Base-by-base conservation (phyloP, 2,329 filamentous ascomycete genomes). In the Monosporascus sp. region DNA sequence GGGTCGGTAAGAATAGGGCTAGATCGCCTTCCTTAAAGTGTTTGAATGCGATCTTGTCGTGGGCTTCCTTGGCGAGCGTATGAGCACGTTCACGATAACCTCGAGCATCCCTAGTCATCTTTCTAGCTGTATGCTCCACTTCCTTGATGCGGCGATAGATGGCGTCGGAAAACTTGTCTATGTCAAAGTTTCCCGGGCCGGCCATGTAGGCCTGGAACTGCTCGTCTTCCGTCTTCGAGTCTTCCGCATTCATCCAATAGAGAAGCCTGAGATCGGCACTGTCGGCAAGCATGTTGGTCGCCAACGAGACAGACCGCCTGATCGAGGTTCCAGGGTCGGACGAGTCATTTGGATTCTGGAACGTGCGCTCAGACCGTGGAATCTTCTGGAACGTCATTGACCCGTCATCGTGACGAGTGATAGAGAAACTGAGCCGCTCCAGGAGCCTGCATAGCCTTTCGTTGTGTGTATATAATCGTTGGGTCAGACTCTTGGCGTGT, bases 11-110 rank as follows among this genome's bases (percentile, higher is more conserved):
- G 74, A 99, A 99, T 2, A 99, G 72, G 14, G 93, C 94, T 16
- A 99, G 79, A 66, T 99, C 94, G 7, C 94, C 93, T 70, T 97
- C 92, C 67, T 97, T 97, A 76, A 99, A 99, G 49, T 93, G 87
- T 56, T 88, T 87, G 68, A 94, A 97, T 2, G 94, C 92, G 66
- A 99, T 97, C 76, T 97, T 97, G 61, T 96, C 90, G 63, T 96
- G 90, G 0, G 90, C 86, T 65, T 97, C 94, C 64, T 87, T 88
- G 60, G 95, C 89, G 46, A 87, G 77, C 16, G 81, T 76, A 60
- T 95, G 89, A 8, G 90, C 88, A 66, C 92, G 92, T 60, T 97
- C 94, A 14, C 93, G 84, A 64, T 96, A 97, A 1, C 84, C 82
- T 37, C 91, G 85, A 31, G 89, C 87, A 67, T 99, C 94, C 55